Conservation (phyloP, 164 flowering plant species). For the Liquidambar formosana region DNA sequence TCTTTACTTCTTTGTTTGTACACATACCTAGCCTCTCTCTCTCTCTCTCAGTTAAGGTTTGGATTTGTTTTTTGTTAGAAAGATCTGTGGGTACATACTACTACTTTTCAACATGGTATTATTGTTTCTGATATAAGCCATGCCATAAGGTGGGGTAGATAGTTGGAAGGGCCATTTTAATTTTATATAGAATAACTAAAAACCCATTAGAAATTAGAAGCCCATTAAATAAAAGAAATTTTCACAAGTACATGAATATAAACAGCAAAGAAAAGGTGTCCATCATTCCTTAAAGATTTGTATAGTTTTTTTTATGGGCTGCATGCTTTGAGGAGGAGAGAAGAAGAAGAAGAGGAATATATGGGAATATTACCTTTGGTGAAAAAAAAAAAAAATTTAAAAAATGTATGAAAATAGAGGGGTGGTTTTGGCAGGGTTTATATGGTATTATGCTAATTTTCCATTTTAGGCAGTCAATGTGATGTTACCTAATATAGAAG, state of each 20-base stretch:
- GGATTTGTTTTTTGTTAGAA: neutral
- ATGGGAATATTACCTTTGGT: neutral
- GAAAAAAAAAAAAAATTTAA: neutral
- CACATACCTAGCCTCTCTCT: neutral
- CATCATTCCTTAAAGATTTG: too few relatives aligned
- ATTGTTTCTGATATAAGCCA: neutral
- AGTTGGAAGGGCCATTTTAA: neutral
- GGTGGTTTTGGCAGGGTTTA: neutral
- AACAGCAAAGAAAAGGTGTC: too few relatives aligned
- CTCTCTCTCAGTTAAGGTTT: constrained; percentile 1
- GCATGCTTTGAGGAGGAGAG: too few relatives aligned
- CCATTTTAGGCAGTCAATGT: constrained; percentile 41
- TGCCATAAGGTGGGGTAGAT: neutral
- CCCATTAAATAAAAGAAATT: too few relatives aligned
- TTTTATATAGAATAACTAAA: too few relatives aligned
- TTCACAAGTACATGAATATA: too few relatives aligned
- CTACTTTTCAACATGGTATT: neutral
- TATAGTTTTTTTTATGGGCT: too few relatives aligned
- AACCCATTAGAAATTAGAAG: too few relatives aligned
- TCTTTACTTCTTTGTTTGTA: constrained; percentile 18
- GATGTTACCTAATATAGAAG: constrained; percentile 40
- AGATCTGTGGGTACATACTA: neutral
- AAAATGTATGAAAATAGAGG: neutral
- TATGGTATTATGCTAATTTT: constrained; percentile 23
- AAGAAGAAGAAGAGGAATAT: too few relatives aligned